A percentile compares a stretch with the other conserved stretches of the same genome.
These are phyloP conservation scores for Kazachstania viticola DNA, from an alignment of 805 yeast genomes.

Conservation along the genomic window DNA sequence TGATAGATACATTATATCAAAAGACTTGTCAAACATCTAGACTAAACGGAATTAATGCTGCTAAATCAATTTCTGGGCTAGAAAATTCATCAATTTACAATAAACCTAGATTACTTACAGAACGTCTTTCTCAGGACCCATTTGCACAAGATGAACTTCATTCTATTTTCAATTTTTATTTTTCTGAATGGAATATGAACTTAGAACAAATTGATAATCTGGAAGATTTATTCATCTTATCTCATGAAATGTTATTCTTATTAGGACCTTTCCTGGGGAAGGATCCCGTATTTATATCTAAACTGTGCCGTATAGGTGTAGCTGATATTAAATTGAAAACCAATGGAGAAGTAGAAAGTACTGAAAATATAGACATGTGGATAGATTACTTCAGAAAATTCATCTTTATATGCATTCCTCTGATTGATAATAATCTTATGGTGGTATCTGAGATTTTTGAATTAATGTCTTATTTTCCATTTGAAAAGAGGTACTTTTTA, in stretches of 20 bases:
- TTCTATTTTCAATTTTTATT: conserved; percentile 30
- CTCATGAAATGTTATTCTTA: conserved; percentile 40
- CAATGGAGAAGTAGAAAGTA: conserved; percentile 3
- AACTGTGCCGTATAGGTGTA: conserved; percentile 50
- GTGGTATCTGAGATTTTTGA: conserved; percentile 49
- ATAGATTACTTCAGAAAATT: conserved; percentile 51
- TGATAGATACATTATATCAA: conserved; percentile 36
- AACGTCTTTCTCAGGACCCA: conserved; percentile 9
- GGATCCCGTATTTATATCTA: conserved; percentile 37
- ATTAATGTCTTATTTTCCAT: conserved; percentile 41
- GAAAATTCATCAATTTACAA: conserved; percentile 11
- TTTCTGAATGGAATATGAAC: conserved; percentile 36
- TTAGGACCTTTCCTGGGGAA: conserved; percentile 45
- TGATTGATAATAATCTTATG: conserved; percentile 45
- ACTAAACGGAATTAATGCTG: neutral
- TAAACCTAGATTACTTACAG: neutral
- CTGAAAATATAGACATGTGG: conserved; percentile 32
- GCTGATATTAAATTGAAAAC: conserved; percentile 24
- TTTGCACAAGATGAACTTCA: conserved; percentile 7
- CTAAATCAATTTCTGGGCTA: conserved; percentile 3
- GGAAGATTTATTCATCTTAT: conserved; percentile 37
- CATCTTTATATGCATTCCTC: conserved; percentile 50
- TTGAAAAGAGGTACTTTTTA: conserved; percentile 57
- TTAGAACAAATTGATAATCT: conserved; percentile 29
- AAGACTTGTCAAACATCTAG: neutral